Conservation (phyloP, 768 basidiomycete genomes). For the Crassisporium funariophilum region DNA sequence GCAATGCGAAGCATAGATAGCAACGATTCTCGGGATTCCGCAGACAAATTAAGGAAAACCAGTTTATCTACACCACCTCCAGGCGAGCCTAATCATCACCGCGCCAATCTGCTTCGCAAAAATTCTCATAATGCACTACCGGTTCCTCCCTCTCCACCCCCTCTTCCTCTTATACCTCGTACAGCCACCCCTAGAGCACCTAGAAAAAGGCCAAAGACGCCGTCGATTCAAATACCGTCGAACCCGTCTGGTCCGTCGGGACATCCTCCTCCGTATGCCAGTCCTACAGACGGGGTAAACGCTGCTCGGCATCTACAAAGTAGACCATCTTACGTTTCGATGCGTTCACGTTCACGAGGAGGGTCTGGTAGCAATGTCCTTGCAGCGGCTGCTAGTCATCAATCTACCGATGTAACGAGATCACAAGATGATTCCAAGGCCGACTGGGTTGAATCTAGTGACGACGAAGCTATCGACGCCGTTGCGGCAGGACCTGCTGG, state of each 20-base stretch:
- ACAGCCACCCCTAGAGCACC: slow-evolving; percentile 40
- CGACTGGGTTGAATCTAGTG: slow-evolving; percentile 81
- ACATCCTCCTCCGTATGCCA: slow-evolving; percentile 69
- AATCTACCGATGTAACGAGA: slow-evolving; percentile 33
- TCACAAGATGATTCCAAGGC: slow-evolving; percentile 49
- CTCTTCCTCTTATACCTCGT: slow-evolving; percentile 43
- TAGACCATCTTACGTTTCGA: slow-evolving; percentile 42
- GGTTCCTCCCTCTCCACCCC: slow-evolving; percentile 29
- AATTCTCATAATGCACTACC: slow-evolving; percentile 38
- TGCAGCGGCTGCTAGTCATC: slow-evolving; percentile 43
- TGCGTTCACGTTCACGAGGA: slow-evolving; percentile 50
- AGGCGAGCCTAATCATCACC: slow-evolving; percentile 29
- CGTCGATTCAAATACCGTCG: slow-evolving; percentile 28
- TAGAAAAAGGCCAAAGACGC: slow-evolving; percentile 33
- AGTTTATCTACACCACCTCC: slow-evolving; percentile 53
- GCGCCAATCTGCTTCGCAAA: slow-evolving; percentile 39
- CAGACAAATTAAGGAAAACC: slow-evolving; percentile 50
- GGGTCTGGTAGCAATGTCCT: slow-evolving; percentile 65
- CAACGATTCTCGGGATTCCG: slow-evolving; percentile 37
- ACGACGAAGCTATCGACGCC: slow-evolving; percentile 85
- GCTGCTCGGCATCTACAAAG: slow-evolving; percentile 37
- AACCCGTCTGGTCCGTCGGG: slow-evolving; percentile 42
- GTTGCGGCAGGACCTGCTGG: slow-evolving; percentile 83
- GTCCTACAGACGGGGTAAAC: slow-evolving; percentile 32
- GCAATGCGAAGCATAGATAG: slow-evolving; percentile 36